Percentiles rank a stretch among this genome's conserved stretches.
Conservation (phyloP, 2,329 filamentous ascomycete species). For the Aspergillus tubingensis region DNA sequence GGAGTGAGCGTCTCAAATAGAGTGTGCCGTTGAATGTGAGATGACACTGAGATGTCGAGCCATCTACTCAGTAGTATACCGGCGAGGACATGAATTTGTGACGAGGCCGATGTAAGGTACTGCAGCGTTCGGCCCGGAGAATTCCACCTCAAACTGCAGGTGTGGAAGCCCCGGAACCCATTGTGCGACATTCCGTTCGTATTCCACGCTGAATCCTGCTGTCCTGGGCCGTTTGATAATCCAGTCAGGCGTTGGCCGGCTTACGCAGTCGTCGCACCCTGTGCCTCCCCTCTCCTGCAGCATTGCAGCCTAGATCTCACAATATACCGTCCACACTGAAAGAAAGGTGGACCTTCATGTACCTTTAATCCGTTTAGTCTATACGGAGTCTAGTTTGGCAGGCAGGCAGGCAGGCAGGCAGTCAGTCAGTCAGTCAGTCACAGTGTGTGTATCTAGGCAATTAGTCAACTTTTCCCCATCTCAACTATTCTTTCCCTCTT, state of each 20-base stretch:
- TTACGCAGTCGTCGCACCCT: constrained; percentile 2
- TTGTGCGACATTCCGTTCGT: constrained; percentile 8
- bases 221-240: constrained; percentile 2
- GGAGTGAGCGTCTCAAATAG: neutral
- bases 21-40: too few species aligned
- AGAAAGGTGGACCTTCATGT: too few species aligned
- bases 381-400: too few species aligned
- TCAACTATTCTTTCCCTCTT: too few species aligned
- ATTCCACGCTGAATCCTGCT: constrained; percentile 5
- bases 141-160: constrained; percentile 16
- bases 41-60: too few species aligned
- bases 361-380: too few species aligned
- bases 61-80: neutral
- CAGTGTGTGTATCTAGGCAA: too few species aligned
- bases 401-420: too few species aligned
- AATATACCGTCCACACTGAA: too few species aligned
- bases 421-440: too few species aligned
- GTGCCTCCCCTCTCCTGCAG: neutral
- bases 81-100: neutral
- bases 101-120: constrained; percentile 8
- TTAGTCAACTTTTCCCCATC: too few species aligned
- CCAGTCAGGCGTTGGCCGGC: constrained; percentile 7
- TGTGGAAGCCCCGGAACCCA: constrained; percentile 8
- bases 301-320: constrained; percentile 2
- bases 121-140: constrained; percentile 14